These are phyloP conservation scores for Fagopyrum tataricum DNA, from an alignment of 148 eudicot genomes.

Conservation along the genomic window DNA sequence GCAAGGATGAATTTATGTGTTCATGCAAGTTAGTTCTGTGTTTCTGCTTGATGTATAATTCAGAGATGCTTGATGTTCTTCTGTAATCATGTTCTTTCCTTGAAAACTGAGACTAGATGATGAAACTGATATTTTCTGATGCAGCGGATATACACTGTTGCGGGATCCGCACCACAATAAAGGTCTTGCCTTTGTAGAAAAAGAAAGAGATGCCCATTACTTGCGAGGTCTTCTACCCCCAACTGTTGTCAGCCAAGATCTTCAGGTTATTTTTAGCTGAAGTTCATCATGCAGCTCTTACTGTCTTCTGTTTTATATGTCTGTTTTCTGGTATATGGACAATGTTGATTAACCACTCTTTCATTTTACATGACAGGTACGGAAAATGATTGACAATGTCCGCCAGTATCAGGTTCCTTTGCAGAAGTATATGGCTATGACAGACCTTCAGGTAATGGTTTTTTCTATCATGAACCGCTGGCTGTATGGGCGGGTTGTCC, in stretches of 20 bases:
- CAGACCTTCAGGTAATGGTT: constrained; percentile 89
- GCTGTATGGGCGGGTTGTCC: no score
- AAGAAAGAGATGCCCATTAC: constrained; percentile 87
- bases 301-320: background rate
- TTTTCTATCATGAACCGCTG: constrained; percentile 59
- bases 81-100: background rate
- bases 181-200: constrained; percentile 83
- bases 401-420: constrained; percentile 92
- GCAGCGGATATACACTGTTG: constrained; percentile 84
- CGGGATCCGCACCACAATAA: constrained; percentile 95
- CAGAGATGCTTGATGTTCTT: background rate
- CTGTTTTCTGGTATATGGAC: background rate
- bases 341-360: background rate
- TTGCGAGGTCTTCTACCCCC: constrained; percentile 97
- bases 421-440: constrained; percentile 95
- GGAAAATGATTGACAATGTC: constrained; percentile 75
- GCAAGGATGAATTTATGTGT: constrained; percentile 1
- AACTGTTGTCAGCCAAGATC: constrained; percentile 54
- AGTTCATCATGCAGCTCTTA: background rate
- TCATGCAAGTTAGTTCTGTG: background rate
- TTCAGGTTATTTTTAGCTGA: constrained; percentile 54
- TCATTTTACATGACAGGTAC: constrained; percentile 41
- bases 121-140: constrained; percentile 7
- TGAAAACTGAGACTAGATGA: background rate
- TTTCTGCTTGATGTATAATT: background rate